These are phyloP conservation scores for Ophiosphaerella narmari DNA, from an alignment of 2,329 filamentous ascomycete species.

Conservation along the genomic window DNA sequence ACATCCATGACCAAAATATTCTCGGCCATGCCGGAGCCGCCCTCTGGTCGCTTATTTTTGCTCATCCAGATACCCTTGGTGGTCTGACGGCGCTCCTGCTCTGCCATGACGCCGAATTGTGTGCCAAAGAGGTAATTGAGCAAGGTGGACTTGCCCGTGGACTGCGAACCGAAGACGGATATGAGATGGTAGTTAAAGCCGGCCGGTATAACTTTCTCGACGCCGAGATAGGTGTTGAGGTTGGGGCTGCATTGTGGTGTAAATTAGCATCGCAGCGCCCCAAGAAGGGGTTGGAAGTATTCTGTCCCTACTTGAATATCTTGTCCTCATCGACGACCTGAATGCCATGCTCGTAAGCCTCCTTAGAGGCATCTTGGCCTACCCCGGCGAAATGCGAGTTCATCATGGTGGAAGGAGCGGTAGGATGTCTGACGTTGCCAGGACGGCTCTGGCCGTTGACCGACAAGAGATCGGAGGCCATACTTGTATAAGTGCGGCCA, in stretches of 20 bases:
- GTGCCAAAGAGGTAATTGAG: constrained; percentile 96
- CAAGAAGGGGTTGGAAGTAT: constrained; percentile 35
- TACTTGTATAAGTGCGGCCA: constrained; percentile 26
- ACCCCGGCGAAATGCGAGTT: constrained; percentile 82
- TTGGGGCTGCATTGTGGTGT: constrained; percentile 61
- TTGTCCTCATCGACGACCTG: constrained; percentile 97
- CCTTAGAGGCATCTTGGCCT: constrained; percentile 64
- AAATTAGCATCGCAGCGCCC: constrained; percentile 23
- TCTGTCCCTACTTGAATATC: constrained; percentile 77
- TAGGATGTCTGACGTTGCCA: constrained; percentile 45
- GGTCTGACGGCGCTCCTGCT: constrained; percentile 90
- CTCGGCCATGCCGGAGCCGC: constrained; percentile 74
- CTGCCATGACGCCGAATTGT: constrained; percentile 96
- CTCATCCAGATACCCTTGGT: constrained; percentile 99
- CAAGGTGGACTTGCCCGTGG: constrained; percentile 95
- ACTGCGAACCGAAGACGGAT: constrained; percentile 98
- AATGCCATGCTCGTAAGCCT: constrained; percentile 87
- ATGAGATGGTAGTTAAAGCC: constrained; percentile 99
- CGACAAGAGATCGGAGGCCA: constrained; percentile 37
- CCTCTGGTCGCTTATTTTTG: constrained; percentile 76
- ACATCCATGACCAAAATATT: constrained; percentile 99
- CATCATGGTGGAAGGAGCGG: constrained; percentile 58
- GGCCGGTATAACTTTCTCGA: constrained; percentile 78
- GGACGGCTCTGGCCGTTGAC: constrained; percentile 45
- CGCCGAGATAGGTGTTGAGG: constrained; percentile 79